Evolutionary conservation across 805 yeast species (phyloP).

Genomic region (Saccharomycopsis sp.): DNA sequence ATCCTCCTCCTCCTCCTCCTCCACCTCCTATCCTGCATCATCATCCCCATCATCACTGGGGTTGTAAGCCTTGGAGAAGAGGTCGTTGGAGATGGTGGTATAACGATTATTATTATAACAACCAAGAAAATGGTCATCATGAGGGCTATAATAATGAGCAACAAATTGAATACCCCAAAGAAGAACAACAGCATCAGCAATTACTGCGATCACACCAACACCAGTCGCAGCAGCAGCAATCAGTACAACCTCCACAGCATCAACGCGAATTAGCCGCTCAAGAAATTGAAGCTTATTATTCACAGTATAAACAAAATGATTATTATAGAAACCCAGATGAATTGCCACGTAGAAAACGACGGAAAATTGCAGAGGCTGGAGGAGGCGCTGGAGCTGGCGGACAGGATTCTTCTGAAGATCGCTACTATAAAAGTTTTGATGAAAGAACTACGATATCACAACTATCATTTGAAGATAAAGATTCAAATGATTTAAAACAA

Average conservation of each 20-base stretch:
- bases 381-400: neutral
- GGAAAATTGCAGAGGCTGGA: neutral
- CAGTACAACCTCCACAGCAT: neutral
- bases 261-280: neutral
- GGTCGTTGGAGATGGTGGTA: neutral
- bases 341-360: neutral
- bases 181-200: neutral
- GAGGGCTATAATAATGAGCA: neutral
- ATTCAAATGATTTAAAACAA: too few relatives aligned
- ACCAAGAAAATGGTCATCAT: neutral
- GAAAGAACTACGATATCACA: neutral
- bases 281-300: neutral
- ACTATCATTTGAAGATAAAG: too few relatives aligned
- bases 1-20: neutral
- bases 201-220: neutral
- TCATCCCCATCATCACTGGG: neutral
- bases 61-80: neutral
- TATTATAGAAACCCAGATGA: neutral
- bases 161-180: neutral
- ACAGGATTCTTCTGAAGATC: neutral
- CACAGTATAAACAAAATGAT: slow-evolving; percentile 1
- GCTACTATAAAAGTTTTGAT: neutral
- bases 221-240: neutral
- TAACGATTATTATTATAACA: neutral
- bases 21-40: neutral